Evolutionary conservation across 164 flowering plant genomes (phyloP).

Genomic region (Magnolia changhungtana): DNA sequence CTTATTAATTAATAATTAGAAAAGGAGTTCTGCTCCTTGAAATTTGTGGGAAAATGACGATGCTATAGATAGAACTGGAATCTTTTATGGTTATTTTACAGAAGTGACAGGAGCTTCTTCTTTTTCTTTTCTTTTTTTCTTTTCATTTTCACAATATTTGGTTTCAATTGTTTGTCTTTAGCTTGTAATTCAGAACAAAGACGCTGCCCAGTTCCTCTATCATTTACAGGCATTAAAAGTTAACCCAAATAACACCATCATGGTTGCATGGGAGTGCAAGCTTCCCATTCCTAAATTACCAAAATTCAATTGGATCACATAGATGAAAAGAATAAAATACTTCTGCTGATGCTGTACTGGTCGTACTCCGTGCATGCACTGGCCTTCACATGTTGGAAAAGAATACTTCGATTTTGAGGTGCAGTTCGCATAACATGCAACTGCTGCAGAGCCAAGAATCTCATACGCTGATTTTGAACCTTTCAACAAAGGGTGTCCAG

Average conservation of each 20-base stretch:
- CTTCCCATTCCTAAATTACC: background rate
- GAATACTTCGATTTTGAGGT: conserved; percentile 34
- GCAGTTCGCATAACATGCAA: conserved; percentile 60
- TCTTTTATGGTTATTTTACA: no score
- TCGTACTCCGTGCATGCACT: conserved; percentile 26
- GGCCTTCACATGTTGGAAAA: conserved; percentile 59
- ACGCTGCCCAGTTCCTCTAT: no score
- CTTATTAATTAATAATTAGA: background rate
- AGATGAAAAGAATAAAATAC: conserved; percentile 30
- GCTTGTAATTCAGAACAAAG: no score
- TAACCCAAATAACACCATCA: no score
- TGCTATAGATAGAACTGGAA: background rate
- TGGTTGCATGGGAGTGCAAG: background rate
- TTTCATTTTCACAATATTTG: no score
- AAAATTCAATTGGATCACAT: background rate
- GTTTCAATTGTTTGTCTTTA: no score
- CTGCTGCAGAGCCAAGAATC: conserved; percentile 66
- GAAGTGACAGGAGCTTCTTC: no score
- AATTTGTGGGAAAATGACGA: background rate
- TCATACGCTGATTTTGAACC: conserved; percentile 54
- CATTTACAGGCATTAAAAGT: no score
- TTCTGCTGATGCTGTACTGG: conserved; percentile 53
- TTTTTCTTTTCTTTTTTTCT: no score
- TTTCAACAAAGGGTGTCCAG: conserved; percentile 23
- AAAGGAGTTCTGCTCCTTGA: background rate